These are phyloP conservation scores for Spongospora subterranea DNA, from an alignment of 208 protist genomes.

Conservation along the genomic window DNA sequence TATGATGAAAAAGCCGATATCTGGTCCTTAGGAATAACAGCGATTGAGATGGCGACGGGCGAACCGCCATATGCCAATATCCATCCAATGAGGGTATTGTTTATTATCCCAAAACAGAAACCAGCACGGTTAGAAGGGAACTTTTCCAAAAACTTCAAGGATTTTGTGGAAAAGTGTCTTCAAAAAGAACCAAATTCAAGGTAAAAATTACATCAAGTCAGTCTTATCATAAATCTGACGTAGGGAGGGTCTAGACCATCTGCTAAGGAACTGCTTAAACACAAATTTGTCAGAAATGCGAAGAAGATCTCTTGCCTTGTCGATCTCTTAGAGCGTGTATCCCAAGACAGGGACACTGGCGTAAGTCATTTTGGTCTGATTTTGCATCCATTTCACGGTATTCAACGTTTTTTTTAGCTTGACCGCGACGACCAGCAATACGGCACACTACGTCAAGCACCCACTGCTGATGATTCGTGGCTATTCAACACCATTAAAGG, in stretches of 20 bases:
- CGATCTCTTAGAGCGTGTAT: slow-evolving; percentile 58
- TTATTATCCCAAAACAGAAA: slow-evolving; percentile 72
- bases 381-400: background rate
- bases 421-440: slow-evolving; percentile 48
- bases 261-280: slow-evolving; percentile 57
- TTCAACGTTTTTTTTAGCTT: background rate
- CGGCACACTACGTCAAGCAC: background rate
- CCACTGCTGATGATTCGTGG: background rate
- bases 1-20: slow-evolving; percentile 74
- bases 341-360: background rate
- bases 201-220: too few species aligned
- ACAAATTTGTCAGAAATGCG: slow-evolving; percentile 64
- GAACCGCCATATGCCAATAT: slow-evolving; percentile 69
- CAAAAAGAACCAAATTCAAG: slow-evolving; percentile 66
- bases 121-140: slow-evolving; percentile 50
- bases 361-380: slow-evolving; percentile 23
- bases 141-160: slow-evolving; percentile 66
- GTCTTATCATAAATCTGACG: background rate
- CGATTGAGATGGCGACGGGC: slow-evolving; percentile 71
- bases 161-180: slow-evolving; percentile 71
- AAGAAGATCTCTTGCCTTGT: slow-evolving; percentile 39
- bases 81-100: slow-evolving; percentile 71
- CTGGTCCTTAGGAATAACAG: slow-evolving; percentile 75
- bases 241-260: slow-evolving; percentile 33
- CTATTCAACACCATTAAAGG: slow-evolving; percentile 54